Conservation (phyloP, 495 filamentous ascomycete species). For the Aspergillus taichungensis region DNA sequence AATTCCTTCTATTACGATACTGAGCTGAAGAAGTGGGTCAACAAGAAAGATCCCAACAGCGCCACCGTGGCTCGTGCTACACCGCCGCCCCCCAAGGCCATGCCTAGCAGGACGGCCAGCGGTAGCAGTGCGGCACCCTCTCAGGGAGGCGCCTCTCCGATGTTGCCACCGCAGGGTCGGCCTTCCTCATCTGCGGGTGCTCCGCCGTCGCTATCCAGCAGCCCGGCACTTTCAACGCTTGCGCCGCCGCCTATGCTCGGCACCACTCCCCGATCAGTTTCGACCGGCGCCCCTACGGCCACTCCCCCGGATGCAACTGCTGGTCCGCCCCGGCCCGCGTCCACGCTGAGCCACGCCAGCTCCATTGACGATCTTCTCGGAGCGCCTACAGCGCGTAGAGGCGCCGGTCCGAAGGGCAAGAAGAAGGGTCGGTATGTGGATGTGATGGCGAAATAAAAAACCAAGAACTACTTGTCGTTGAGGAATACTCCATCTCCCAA, state of each 20-base stretch:
- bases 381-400: constrained; percentile 58
- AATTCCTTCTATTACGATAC: constrained; percentile 90
- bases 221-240: constrained; percentile 29
- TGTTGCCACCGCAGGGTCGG: constrained; percentile 24
- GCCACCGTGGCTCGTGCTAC: constrained; percentile 40
- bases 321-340: constrained; percentile 44
- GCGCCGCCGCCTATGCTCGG: constrained; percentile 19
- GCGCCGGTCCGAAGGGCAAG: constrained; percentile 55
- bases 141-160: constrained; percentile 15
- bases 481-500: background rate
- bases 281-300: constrained; percentile 26
- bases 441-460: constrained; percentile 63
- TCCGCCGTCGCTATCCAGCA: constrained; percentile 28
- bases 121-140: constrained; percentile 29
- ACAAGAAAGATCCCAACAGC: constrained; percentile 68
- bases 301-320: constrained; percentile 21
- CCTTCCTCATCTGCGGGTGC: constrained; percentile 34
- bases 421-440: constrained; percentile 87
- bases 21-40: constrained; percentile 93
- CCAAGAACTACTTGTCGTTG: background rate
- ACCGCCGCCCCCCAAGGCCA: constrained; percentile 43
- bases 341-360: constrained; percentile 67
- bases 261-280: constrained; percentile 27
- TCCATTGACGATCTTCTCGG: constrained; percentile 81
- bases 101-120: constrained; percentile 31